Evolutionary conservation across 2,329 filamentous ascomycete genomes (phyloP).

Genomic region (Colletotrichum spaethianum): DNA sequence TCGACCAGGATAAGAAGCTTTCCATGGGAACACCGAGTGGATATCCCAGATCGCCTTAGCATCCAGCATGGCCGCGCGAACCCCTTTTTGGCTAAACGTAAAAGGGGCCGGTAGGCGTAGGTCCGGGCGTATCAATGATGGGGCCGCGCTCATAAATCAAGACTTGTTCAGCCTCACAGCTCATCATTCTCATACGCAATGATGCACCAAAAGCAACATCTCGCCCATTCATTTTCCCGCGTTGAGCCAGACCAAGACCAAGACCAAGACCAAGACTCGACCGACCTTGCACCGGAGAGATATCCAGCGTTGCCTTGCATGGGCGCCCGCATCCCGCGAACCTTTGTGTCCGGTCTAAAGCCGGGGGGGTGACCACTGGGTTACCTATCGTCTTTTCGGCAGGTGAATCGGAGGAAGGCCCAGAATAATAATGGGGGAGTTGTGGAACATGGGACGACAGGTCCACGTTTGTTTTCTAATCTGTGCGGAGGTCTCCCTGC

Average conservation of each 20-base stretch:
- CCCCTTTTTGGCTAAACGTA: slow-evolving; percentile 1
- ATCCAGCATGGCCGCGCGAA: background rate
- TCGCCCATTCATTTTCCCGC: background rate
- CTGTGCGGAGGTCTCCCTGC: too few relatives aligned
- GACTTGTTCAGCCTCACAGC: background rate
- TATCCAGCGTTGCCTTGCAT: slow-evolving; percentile 21
- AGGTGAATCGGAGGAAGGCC: slow-evolving; percentile 20
- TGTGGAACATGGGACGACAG: slow-evolving; percentile 17
- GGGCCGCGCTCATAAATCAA: background rate
- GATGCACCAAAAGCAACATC: too few relatives aligned
- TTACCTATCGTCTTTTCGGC: slow-evolving; percentile 39
- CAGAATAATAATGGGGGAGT: background rate
- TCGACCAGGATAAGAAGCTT: background rate
- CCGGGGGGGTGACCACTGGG: slow-evolving; percentile 11
- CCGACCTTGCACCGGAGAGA: background rate
- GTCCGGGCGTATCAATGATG: slow-evolving; percentile 28
- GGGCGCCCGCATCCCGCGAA: background rate
- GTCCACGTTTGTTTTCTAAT: background rate
- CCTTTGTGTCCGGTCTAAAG: background rate
- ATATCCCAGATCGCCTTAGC: slow-evolving; percentile 15
- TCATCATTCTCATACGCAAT: background rate
- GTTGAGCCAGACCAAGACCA: background rate
- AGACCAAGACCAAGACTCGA: background rate
- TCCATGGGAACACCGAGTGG: background rate
- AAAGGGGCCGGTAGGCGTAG: slow-evolving; percentile 15